A percentile compares a stretch with the other conserved stretches of the same genome.
Evolutionary conservation across 2,329 filamentous ascomycete species (phyloP).

Genomic region (Alternaria alternata): DNA sequence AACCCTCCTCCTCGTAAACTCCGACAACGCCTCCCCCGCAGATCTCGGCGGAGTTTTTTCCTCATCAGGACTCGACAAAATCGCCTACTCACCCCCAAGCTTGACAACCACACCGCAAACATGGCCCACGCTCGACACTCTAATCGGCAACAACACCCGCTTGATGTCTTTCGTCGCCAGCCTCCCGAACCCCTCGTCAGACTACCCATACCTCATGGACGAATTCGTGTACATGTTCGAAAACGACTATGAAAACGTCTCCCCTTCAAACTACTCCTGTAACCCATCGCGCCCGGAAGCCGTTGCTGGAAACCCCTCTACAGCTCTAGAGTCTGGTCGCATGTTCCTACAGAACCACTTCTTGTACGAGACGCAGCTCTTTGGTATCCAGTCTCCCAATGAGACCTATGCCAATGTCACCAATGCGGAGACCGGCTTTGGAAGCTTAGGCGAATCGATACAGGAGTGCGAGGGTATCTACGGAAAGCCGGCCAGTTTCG

Average conservation of each 20-base stretch:
- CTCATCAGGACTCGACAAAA: conserved; percentile 64
- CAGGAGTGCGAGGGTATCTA: conserved; percentile 65
- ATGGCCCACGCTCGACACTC: conserved; percentile 76
- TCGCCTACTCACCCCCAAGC: conserved; percentile 60
- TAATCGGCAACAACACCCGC: conserved; percentile 71
- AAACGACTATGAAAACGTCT: conserved; percentile 71
- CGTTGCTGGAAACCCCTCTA: conserved; percentile 52
- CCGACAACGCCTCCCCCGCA: conserved; percentile 64
- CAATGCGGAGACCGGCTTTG: conserved; percentile 69
- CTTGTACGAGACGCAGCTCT: conserved; percentile 65
- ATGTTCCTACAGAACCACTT: conserved; percentile 85
- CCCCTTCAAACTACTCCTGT: conserved; percentile 74
- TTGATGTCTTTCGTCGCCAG: conserved; percentile 75
- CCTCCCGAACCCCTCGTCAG: conserved; percentile 39
- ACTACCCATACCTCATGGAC: conserved; percentile 66
- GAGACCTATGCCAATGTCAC: conserved; percentile 66
- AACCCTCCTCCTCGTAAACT: conserved; percentile 77
- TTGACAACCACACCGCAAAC: conserved; percentile 58
- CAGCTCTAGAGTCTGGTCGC: conserved; percentile 65
- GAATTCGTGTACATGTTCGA: conserved; percentile 76
- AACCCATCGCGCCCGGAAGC: conserved; percentile 69
- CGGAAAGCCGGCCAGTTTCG: conserved; percentile 71
- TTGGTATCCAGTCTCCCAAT: conserved; percentile 51
- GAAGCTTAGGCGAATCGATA: conserved; percentile 56
- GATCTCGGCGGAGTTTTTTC: conserved; percentile 61